phyloP scores from a whole-genome alignment of 352 stramenopile species.

The Blastocystis sp. region DNA sequence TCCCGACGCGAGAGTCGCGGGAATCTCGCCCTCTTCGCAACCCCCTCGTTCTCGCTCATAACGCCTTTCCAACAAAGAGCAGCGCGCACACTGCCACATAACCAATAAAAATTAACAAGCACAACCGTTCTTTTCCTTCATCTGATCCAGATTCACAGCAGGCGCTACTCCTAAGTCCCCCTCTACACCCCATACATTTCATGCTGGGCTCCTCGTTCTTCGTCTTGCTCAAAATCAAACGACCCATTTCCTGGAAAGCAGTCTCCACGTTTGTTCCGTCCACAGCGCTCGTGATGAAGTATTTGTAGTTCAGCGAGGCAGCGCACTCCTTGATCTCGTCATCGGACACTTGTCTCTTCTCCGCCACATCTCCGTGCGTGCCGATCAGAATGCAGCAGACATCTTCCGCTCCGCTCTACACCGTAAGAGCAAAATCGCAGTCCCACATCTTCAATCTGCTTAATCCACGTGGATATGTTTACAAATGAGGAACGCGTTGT shows the following conservation, averaged over 20 bases:
- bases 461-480: constrained; percentile 62
- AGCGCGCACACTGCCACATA: background rate
- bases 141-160: constrained; percentile 20
- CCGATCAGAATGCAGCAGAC: constrained; percentile 66
- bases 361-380: constrained; percentile 40
- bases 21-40: background rate
- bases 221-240: constrained; percentile 61
- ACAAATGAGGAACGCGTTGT: constrained; percentile 32
- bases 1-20: background rate
- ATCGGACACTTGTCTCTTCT: constrained; percentile 34
- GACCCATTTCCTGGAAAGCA: constrained; percentile 38
- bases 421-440: background rate
- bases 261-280: constrained; percentile 52
- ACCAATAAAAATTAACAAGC: constrained; percentile 48
- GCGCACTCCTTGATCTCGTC: constrained; percentile 57
- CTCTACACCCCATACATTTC: background rate
- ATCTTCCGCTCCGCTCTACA: constrained; percentile 52
- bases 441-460: constrained; percentile 48
- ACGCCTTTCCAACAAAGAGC: background rate
- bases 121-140: constrained; percentile 45
- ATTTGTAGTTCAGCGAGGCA: constrained; percentile 31
- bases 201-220: constrained; percentile 54
- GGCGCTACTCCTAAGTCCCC: constrained; percentile 1
- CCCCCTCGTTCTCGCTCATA: background rate
- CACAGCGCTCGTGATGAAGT: constrained; percentile 54